phyloP scores from a whole-genome alignment of 164 flowering plant genomes.

The Kalanchoe fedtschenkoi region DNA sequence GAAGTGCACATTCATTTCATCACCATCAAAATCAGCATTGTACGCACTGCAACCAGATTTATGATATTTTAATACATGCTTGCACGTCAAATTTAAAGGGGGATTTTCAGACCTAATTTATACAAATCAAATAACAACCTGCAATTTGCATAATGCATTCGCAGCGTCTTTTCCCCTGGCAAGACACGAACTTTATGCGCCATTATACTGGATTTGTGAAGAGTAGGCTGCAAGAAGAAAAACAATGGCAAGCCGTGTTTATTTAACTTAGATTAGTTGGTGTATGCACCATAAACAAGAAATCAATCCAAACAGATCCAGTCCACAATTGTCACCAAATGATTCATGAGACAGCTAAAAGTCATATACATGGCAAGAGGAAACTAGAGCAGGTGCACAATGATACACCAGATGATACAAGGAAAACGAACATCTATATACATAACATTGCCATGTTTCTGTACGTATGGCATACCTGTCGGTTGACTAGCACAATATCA shows the following conservation, averaged over 20 bases:
- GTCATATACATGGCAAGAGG: not conserved
- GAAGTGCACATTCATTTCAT: constrained; percentile 97
- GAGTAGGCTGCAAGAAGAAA: constrained; percentile 68
- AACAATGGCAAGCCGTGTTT: not conserved
- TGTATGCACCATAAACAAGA: not conserved
- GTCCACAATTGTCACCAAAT: not conserved
- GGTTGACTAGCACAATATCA: constrained; percentile 86
- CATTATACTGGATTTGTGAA: constrained; percentile 97
- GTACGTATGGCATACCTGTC: constrained; percentile 53
- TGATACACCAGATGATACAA: too few species aligned
- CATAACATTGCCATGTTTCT: not conserved
- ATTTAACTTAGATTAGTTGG: too few species aligned
- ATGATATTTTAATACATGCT: not conserved
- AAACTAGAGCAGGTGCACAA: not conserved
- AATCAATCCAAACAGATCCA: not conserved
- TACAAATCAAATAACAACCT: constrained; percentile 28
- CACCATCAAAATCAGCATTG: constrained; percentile 99
- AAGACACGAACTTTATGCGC: constrained; percentile 90
- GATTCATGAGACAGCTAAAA: not conserved
- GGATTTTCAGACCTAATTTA: not conserved
- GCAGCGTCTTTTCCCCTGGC: constrained; percentile 84
- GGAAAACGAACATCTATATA: not conserved
- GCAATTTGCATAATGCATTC: constrained; percentile 99
- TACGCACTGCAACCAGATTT: constrained; percentile 45
- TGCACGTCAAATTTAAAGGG: not conserved